Evolutionary conservation across 2,329 filamentous ascomycete species (phyloP), one percentile per base, ranked within the genome.

Genomic region (Phyllosticta capitalensis): DNA sequence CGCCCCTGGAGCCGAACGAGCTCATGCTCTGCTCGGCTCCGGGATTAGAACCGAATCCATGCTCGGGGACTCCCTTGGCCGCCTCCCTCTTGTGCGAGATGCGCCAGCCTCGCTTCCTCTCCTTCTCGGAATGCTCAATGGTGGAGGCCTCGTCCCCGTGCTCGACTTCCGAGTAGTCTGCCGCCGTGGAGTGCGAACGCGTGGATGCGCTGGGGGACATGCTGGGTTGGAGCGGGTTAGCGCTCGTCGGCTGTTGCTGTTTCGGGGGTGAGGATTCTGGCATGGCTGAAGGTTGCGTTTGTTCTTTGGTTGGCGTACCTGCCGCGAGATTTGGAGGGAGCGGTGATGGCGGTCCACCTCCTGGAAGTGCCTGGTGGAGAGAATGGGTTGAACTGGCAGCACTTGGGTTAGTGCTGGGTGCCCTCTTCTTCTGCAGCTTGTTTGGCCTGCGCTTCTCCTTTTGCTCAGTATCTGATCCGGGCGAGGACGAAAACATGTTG

Each of bases 311-410:
- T 66, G 21, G 67, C 22, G 61, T 63, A 55, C 38, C 67, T 63
- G 56, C 69, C 65, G 12, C 63, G 70, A 63, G 30, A 49, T 66
- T 67, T 14, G 65, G 69, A 61, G 65, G 71, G 50, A 71, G 58
- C 22, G 68, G 71, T 21, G 67, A 74, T 30, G 68, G 66, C 26
- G 66, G 67, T 45, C 12, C 38, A 33, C 51, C 62, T 48, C 53
- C 62, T 4, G 50, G 22, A 33, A 56, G 54, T 24, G 58, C 48
- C 21, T 54, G 54, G 28, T 59, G 52, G 30, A 60, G 54, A 7
- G 92, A 96, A 17, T 88, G 83, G 6, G 83, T 88, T 17, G 94
- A 97, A 69, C 92, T 96, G 64, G 96, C 91, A 0, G 92, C 92
- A 69, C 92, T 96, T 20, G 86, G 87, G 65, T 90, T 92, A 21